These are phyloP conservation scores for Myxozyma lipomycoides DNA, from an alignment of 805 yeast genomes.

Conservation along the genomic window DNA sequence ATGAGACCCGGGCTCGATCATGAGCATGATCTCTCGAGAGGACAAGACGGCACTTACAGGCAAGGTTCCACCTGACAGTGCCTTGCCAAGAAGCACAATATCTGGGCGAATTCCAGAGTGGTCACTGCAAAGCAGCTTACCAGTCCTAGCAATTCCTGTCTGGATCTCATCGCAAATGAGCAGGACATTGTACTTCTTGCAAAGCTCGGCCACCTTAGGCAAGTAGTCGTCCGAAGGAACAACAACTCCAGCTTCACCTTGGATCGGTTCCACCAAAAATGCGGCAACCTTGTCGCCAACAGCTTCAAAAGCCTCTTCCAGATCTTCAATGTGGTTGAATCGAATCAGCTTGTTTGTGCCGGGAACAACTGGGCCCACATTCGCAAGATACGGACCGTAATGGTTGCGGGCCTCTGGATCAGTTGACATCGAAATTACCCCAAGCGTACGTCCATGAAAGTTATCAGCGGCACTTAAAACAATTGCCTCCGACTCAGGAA, in stretches of 20 bases:
- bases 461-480: conserved; percentile 82
- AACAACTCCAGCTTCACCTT: conserved; percentile 97
- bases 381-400: conserved; percentile 84
- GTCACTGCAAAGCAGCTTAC: conserved; percentile 86
- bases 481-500: conserved; percentile 78
- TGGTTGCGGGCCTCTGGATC: conserved; percentile 86
- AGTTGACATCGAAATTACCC: conserved; percentile 92
- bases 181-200: conserved; percentile 78
- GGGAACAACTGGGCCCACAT: conserved; percentile 81
- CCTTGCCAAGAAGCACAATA: conserved; percentile 85
- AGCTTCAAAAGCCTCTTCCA: conserved; percentile 70
- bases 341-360: conserved; percentile 65
- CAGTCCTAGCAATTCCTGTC: conserved; percentile 97
- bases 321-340: conserved; percentile 82
- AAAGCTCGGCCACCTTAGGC: conserved; percentile 54
- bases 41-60: conserved; percentile 92
- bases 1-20: conserved; percentile 91
- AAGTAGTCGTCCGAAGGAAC: conserved; percentile 86
- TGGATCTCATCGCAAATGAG: conserved; percentile 96
- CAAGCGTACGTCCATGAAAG: conserved; percentile 95
- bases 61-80: conserved; percentile 89
- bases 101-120: conserved; percentile 86
- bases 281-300: conserved; percentile 92
- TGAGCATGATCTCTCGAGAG: conserved; percentile 82
- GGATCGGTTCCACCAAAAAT: conserved; percentile 88